Evolutionary conservation across 495 filamentous ascomycete genomes (phyloP), one percentile per base, ranked within the genome.

Genomic region (Tuber microsphaerosporum): DNA sequence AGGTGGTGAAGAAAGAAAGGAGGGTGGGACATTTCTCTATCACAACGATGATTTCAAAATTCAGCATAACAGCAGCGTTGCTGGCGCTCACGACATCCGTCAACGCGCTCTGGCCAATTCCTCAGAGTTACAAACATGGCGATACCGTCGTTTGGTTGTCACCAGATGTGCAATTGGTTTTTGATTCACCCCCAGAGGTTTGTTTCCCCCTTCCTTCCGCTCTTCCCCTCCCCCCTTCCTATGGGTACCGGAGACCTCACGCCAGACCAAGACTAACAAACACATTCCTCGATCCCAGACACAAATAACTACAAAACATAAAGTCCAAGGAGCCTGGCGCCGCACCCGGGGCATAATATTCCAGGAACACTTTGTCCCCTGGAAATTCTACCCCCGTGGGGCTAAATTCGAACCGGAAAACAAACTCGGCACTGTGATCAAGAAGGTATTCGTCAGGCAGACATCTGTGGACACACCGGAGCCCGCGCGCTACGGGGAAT

Each of bases 331-430:
- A 37, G 83, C 83, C 80, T 89, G 73, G 77, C 37, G 84, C 70
- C 84, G 86, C 14, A 84, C 87, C 31, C 82, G 83, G 70, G 77
- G 84, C 34, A 86, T 84, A 69, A 87, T 93, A 43, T 89, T 93
- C 82, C 82, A 85, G 39, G 83, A 89, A 76, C 88, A 87, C 75
- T 89, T 92, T 69, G 86, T 92, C 19, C 92, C 92, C 6, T 94
- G 92, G 92, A 92, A 90, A 84, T 88, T 94, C 75, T 86, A 91
- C 77, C 86, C 87, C 42, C 87, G 89, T 20, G 84, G 87, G 69
- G 84, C 86, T 61, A 76, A 86, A 37, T 92, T 87, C 75, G 92
- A 94, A 84, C 92, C 92, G 3, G 80, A 83, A 44, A 75, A 83
- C 43, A 83, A 82, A 61, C 76, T 81, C 56, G 80, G 78, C n/a